Conservation (phyloP, 164 flowering plant species). For the Stephania japonica region DNA sequence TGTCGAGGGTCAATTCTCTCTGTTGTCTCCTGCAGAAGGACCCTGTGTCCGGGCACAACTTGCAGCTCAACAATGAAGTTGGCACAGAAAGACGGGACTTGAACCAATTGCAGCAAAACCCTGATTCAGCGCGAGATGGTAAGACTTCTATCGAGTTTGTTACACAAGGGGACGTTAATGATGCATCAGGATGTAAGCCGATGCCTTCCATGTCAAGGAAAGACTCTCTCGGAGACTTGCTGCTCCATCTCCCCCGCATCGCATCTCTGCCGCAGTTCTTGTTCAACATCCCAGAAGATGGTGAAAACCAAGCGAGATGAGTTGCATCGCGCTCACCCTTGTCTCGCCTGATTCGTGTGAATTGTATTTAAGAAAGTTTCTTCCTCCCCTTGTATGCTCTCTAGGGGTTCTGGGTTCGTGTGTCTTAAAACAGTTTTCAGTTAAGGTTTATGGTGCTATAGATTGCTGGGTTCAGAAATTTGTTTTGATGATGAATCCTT, state of each 20-base stretch:
- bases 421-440: slow-evolving; percentile 1
- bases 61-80: slow-evolving; percentile 21
- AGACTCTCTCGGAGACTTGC: slow-evolving; percentile 74
- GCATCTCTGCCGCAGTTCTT: slow-evolving; percentile 80
- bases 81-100: slow-evolving; percentile 8
- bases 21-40: slow-evolving; percentile 76
- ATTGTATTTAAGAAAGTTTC: slow-evolving; percentile 1
- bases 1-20: slow-evolving; percentile 84
- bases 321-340: not conserved
- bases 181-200: slow-evolving; percentile 33
- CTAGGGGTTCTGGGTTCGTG: not conserved
- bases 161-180: slow-evolving; percentile 21
- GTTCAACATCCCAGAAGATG: slow-evolving; percentile 66
- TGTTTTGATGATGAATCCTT: slow-evolving; percentile 19
- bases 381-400: not conserved
- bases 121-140: slow-evolving; percentile 11
- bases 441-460: not conserved
- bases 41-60: slow-evolving; percentile 24
- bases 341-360: not conserved
- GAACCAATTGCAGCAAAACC: not conserved
- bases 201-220: slow-evolving; percentile 54
- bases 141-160: slow-evolving; percentile 11
- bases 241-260: slow-evolving; percentile 81
- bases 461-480: slow-evolving; percentile 14
- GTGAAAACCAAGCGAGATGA: slow-evolving; percentile 40